Base-by-base conservation (phyloP, 1,139 yeast species). In the Debaryomyces udenii region DNA sequence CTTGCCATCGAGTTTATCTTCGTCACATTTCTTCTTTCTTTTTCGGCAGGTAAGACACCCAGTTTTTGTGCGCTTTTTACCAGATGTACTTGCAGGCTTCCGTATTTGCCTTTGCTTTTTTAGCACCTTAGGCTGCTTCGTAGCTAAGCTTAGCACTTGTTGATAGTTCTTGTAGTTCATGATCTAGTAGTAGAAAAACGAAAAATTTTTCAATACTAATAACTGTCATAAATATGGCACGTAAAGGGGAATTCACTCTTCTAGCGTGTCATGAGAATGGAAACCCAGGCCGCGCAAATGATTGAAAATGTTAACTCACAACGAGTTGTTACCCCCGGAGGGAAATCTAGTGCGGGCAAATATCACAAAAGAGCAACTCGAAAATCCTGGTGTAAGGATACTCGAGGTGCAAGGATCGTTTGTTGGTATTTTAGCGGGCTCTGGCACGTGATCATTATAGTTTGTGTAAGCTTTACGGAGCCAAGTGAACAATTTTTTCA, bases 11-110 rank as follows among this genome's bases (percentile, higher is more conserved):
- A 64, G 67, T 27, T 57, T 63, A 40, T 66, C 64, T 51, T 70
- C 76, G 48, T 70, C 76, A 57, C 76, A 70, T 64, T 70, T 70
- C 64, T 70, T 70, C 66, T 70, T 70, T 56, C 76, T 64, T 55
- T 61, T 68, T 42, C 76, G 65, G 48, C 76, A 70, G 6, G 75
- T 70, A 38, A 70, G 59, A 50, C 76, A 70, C 10, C 76, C 76
- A 3, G 75, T 65, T 46, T 67, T 70, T 24, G 75, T 68, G 58
- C 76, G 64, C 44, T 48, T 51, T 31, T 48, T 43, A 35, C 37
- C 37, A 23, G 38, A 13, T 24, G 47, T 45, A 28, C 42, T 39
- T 35, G 39, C 37, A 37, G 39, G 43, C 27, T 36, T 40, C 37
- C 40, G 46, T 43, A 28, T 42, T 11, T 24, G 16, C 31, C 31